Base-by-base conservation (phyloP, 192 early-diverging fungal species). In the Martensiomyces pterosporus region DNA sequence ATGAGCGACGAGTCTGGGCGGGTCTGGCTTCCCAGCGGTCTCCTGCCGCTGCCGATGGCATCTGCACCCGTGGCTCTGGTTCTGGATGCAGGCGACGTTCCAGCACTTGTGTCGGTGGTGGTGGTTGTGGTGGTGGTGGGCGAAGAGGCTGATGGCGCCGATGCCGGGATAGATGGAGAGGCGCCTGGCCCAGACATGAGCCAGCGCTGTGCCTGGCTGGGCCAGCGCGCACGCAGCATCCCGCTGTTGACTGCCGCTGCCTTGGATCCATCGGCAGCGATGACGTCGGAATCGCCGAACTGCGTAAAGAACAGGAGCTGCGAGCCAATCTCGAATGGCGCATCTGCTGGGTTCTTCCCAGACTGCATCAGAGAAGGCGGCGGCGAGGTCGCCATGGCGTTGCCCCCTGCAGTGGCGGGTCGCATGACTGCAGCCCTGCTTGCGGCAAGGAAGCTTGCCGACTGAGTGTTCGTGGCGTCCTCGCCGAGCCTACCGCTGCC, bases 401-500 rank as follows among this genome's bases (percentile, higher is more conserved):
- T 57, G 55, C 37, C 42, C 42, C 33, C 23, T 37, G 49, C 47
- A 43, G 47, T 23, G 15, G 58, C 49, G 0, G 57, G 39, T 10
- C 57, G 57, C 1, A 57, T 46, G 12, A 60, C 62, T 0, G 57
- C 67, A 3, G 54, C 39, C 2, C 50, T 50, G 0, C 52, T 52
- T 1, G 70, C 64, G 0, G 63, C 54, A 46, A 60, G 38, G 18
- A 47, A 45, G 1, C 43, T 43, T 12, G 42, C 29, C 12, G 29
- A 5, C 5, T 12, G 29, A 12, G 29, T 12, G 29, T 5, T 14
- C 56, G 45, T 10, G 55, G 42, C 21, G 78, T 34, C 2, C 77
- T 64, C 4, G 60, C 64, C 7, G 75, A 75, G 26, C 78, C 76
- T 60, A 70, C 64, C 2, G 76, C 71, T 26, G 78, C 73, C 0